A percentile compares a stretch with the other conserved stretches of the same genome.
phyloP scores from a whole-genome alignment of 495 filamentous ascomycete species.

The Penicillium parvum region DNA sequence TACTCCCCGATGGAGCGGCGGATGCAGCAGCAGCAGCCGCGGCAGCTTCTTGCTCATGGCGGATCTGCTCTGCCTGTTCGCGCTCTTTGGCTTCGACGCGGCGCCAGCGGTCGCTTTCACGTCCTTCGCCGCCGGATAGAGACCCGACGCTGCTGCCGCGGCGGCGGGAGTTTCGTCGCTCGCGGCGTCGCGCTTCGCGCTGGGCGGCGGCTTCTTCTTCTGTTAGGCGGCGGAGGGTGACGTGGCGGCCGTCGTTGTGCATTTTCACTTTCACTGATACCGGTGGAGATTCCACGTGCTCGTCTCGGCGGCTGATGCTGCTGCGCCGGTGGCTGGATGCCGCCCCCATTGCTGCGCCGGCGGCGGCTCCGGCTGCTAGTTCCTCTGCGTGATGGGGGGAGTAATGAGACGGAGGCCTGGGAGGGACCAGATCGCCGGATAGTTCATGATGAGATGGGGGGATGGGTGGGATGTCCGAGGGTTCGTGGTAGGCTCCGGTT shows the following conservation, averaged over 20 bases:
- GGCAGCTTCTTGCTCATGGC: constrained; percentile 38
- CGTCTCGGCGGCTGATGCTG: constrained; percentile 30
- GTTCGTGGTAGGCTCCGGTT: constrained; percentile 28
- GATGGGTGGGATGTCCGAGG: constrained; percentile 42
- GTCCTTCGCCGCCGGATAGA: constrained; percentile 41
- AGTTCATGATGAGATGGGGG: constrained; percentile 49
- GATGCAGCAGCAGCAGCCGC: constrained; percentile 23
- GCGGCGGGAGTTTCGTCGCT: constrained; percentile 38
- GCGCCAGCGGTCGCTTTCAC: constrained; percentile 44
- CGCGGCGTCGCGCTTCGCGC: constrained; percentile 50
- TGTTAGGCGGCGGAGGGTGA: constrained; percentile 74
- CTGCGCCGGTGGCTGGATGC: constrained; percentile 35
- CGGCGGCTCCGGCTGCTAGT: constrained; percentile 34
- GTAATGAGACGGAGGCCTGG: constrained; percentile 19
- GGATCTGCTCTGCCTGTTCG: constrained; percentile 46
- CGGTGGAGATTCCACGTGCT: constrained; percentile 52
- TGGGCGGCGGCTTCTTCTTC: constrained; percentile 73
- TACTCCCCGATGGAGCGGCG: constrained; percentile 25
- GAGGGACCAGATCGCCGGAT: constrained; percentile 52
- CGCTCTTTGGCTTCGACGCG: constrained; percentile 50
- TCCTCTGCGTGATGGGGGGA: constrained; percentile 25
- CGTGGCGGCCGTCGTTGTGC: constrained; percentile 72
- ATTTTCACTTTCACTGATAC: constrained; percentile 78
- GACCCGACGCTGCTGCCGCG: constrained; percentile 44
- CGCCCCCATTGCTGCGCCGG: constrained; percentile 18